phyloP scores from a whole-genome alignment of 768 basidiomycete species.

The Neoboletus magnificus region DNA sequence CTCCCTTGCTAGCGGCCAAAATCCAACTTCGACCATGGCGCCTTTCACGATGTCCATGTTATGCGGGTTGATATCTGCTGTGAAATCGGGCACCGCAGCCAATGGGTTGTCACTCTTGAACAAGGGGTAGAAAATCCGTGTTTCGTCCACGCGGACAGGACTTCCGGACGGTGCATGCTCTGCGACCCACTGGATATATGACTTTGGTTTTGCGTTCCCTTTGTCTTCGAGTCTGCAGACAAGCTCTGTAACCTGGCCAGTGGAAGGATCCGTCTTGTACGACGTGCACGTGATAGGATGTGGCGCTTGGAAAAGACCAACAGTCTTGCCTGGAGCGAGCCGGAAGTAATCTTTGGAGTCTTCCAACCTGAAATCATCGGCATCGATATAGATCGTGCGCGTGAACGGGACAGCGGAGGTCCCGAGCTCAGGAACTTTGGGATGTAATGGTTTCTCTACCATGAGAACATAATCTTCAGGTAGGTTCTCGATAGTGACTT shows the following conservation, averaged over 20 bases:
- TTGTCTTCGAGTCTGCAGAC: slow-evolving; percentile 74
- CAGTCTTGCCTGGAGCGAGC: slow-evolving; percentile 95
- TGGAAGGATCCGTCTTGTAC: slow-evolving; percentile 69
- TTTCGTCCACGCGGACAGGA: slow-evolving; percentile 84
- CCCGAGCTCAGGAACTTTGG: slow-evolving; percentile 88
- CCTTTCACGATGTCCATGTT: slow-evolving; percentile 77
- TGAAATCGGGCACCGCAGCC: slow-evolving; percentile 66
- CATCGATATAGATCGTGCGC: slow-evolving; percentile 86
- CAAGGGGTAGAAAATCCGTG: slow-evolving; percentile 85
- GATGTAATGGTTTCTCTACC: slow-evolving; percentile 90
- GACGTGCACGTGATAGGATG: slow-evolving; percentile 91
- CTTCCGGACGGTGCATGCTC: slow-evolving; percentile 74
- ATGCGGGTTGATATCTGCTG: slow-evolving; percentile 76
- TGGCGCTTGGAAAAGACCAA: slow-evolving; percentile 92
- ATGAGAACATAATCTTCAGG: slow-evolving; percentile 78
- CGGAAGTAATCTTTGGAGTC: slow-evolving; percentile 97
- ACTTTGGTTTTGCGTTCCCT: slow-evolving; percentile 77
- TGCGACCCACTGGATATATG: slow-evolving; percentile 97
- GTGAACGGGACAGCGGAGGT: slow-evolving; percentile 81
- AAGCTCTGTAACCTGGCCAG: slow-evolving; percentile 76
- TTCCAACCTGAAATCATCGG: slow-evolving; percentile 86
- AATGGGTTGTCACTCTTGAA: slow-evolving; percentile 93
- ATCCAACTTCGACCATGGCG: slow-evolving; percentile 85
- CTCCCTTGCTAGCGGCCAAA: slow-evolving; percentile 77
- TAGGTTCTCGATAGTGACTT: slow-evolving; percentile 88